These are phyloP conservation scores for Ophiostoma sp. DNA, from an alignment of 2,329 filamentous ascomycete genomes.

Conservation along the genomic window DNA sequence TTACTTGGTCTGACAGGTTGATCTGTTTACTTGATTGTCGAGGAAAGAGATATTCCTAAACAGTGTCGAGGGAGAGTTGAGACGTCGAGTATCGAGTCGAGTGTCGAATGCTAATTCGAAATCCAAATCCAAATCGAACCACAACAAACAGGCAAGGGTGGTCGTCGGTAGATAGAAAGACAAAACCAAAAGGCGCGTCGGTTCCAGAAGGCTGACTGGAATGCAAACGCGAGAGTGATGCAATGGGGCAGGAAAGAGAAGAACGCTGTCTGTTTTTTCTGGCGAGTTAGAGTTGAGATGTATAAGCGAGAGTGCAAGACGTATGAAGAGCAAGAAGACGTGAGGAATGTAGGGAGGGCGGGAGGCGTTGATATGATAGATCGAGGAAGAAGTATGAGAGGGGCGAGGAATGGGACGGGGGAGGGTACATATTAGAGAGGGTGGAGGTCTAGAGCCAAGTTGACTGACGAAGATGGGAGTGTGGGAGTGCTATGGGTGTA, in stretches of 20 bases:
- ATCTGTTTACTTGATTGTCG: neutral
- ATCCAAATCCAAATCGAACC: neutral
- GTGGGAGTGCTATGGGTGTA: neutral
- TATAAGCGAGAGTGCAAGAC: constrained; percentile 12
- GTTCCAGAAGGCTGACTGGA: constrained; percentile 15
- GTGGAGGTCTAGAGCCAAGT: constrained; percentile 12
- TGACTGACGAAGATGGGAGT: neutral
- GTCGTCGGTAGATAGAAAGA: neutral
- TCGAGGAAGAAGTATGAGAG: constrained; percentile 15
- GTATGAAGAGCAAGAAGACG: constrained; percentile 12
- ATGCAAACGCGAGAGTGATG: constrained; percentile 16
- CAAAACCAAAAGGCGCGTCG: constrained; percentile 16
- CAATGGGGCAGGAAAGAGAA: constrained; percentile 6
- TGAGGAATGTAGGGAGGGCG: constrained; percentile 13
- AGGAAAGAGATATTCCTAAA: neutral
- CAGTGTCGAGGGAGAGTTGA: constrained; percentile 7
- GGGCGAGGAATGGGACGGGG: constrained; percentile 18
- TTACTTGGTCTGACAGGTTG: neutral
- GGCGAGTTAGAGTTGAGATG: constrained; percentile 12
- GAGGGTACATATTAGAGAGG: constrained; percentile 18
- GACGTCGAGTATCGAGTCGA: neutral
- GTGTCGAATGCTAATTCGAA: neutral
- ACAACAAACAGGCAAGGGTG: constrained; percentile 5
- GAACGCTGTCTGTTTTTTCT: neutral
- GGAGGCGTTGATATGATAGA: constrained; percentile 2